Evolutionary conservation across 2,329 filamentous ascomycete genomes (phyloP).

Genomic region (Cucurbitaria berberidis): DNA sequence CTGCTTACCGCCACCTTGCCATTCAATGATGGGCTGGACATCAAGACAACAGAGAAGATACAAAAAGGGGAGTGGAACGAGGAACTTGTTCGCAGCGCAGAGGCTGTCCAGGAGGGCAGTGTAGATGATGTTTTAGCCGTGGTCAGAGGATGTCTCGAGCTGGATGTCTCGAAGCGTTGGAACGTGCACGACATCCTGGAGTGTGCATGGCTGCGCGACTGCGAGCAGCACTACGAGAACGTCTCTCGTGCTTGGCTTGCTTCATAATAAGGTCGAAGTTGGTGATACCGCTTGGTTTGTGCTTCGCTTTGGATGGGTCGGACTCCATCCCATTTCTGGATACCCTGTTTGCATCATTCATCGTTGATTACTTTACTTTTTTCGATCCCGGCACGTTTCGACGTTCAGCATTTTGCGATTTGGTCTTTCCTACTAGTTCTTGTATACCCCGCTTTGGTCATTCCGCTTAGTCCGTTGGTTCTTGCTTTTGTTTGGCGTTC

Average conservation of each 20-base stretch:
- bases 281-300: constrained; percentile 5
- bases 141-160: constrained; percentile 64
- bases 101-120: constrained; percentile 44
- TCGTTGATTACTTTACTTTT: constrained; percentile 7
- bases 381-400: background rate
- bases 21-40: constrained; percentile 66
- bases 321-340: constrained; percentile 22
- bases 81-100: constrained; percentile 54
- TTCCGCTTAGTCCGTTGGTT: constrained; percentile 8
- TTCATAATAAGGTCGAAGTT: constrained; percentile 13
- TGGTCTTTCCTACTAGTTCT: background rate
- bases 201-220: constrained; percentile 60
- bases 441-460: constrained; percentile 31
- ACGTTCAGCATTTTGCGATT: background rate
- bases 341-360: constrained; percentile 30
- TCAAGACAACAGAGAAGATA: constrained; percentile 66
- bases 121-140: constrained; percentile 61
- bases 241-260: constrained; percentile 39
- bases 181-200: constrained; percentile 62
- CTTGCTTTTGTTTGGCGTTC: constrained; percentile 6
- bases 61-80: constrained; percentile 65
- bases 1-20: constrained; percentile 67
- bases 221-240: constrained; percentile 35
- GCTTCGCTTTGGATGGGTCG: constrained; percentile 9
- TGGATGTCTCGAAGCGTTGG: constrained; percentile 62